Conservation (phyloP, 805 yeast species). For the fission yeast (Schizosaccharomyces pombe) region DNA sequence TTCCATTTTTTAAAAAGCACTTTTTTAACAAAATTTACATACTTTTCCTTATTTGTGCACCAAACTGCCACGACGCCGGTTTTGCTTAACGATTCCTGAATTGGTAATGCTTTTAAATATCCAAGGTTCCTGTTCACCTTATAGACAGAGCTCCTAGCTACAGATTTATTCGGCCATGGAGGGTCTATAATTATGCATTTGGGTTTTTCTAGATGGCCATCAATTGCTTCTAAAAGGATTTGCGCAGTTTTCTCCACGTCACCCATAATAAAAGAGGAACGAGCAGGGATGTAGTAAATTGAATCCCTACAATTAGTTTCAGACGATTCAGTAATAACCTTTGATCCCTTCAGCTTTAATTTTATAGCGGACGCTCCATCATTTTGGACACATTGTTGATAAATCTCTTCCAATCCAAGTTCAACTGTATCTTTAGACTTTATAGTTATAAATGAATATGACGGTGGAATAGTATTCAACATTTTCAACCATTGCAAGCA, state of each 20-base stretch:
- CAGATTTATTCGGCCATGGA: neutral
- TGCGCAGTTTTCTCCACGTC: neutral
- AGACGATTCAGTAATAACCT: neutral
- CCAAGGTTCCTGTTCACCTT: neutral
- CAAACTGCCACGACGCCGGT: neutral
- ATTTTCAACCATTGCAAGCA: too few relatives aligned
- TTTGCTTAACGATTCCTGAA: neutral
- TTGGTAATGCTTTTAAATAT: neutral
- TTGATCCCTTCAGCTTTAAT: neutral
- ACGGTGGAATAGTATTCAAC: neutral
- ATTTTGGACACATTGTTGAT: neutral
- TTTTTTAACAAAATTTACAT: neutral
- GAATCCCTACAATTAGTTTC: neutral
- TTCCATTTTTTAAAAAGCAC: neutral
- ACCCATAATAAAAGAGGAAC: neutral
- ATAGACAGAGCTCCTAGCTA: neutral
- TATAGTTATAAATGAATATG: neutral
- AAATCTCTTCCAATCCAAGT: neutral
- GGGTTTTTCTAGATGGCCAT: neutral
- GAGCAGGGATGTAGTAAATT: neutral
- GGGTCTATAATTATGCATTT: neutral
- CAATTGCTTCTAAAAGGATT: neutral
- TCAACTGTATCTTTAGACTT: neutral
- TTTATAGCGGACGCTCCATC: neutral
- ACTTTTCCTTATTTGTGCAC: neutral